A percentile compares a stretch with the other conserved stretches of the same genome.
These are phyloP conservation scores for Gautieria morchelliformis DNA, from an alignment of 768 basidiomycete genomes.

Conservation along the genomic window DNA sequence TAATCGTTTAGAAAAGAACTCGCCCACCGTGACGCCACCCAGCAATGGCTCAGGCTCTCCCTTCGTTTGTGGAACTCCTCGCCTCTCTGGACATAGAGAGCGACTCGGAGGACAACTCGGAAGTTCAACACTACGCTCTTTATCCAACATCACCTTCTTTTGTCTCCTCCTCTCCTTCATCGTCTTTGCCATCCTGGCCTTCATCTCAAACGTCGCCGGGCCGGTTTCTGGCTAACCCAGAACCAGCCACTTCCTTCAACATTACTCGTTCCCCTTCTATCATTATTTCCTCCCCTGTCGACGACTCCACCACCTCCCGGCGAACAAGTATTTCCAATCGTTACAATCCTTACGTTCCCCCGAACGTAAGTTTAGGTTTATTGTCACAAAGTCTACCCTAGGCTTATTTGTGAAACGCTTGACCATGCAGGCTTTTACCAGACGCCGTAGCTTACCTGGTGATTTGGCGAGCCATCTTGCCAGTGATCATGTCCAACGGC, in stretches of 20 bases:
- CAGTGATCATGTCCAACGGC: background rate
- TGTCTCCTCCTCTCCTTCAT: slow-evolving; percentile 37
- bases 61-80: slow-evolving; percentile 86
- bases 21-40: background rate
- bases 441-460: background rate
- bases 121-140: slow-evolving; percentile 17
- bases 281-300: background rate
- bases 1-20: background rate
- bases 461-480: background rate
- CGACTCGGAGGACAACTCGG: slow-evolving; percentile 24
- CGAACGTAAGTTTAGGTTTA: background rate
- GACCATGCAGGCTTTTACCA: background rate
- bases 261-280: background rate
- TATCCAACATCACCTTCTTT: slow-evolving; percentile 20
- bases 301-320: background rate
- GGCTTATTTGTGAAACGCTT: background rate
- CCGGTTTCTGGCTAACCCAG: background rate
- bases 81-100: slow-evolving; percentile 67
- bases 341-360: background rate
- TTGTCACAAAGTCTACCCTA: background rate
- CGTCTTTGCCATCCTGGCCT: slow-evolving; percentile 35
- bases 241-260: background rate
- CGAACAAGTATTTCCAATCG: slow-evolving; percentile 1
- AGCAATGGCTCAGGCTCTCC: slow-evolving; percentile 53
- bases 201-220: slow-evolving; percentile 20